Evolutionary conservation across 768 basidiomycete species (phyloP).

Genomic region (Podaxis rugospora): DNA sequence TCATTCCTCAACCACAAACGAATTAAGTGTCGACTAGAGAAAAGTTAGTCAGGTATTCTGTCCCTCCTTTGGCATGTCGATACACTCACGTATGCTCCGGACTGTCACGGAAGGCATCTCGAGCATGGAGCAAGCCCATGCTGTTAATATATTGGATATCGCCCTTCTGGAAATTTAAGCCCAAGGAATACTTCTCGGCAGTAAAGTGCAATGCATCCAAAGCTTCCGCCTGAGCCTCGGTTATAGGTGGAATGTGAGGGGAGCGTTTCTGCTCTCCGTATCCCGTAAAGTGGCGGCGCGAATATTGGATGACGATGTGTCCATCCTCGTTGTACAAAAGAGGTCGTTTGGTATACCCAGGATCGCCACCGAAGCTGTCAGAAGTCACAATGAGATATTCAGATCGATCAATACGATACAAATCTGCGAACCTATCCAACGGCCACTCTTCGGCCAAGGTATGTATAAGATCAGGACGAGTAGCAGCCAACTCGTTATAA

Average conservation of each 20-base stretch:
- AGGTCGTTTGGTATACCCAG: slow-evolving; percentile 31
- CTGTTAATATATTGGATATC: slow-evolving; percentile 49
- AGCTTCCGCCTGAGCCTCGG: slow-evolving; percentile 46
- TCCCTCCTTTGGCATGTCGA: slow-evolving; percentile 1
- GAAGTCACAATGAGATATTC: neutral
- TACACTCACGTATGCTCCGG: slow-evolving; percentile 34
- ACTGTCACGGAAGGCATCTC: slow-evolving; percentile 40
- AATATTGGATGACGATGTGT: slow-evolving; percentile 39
- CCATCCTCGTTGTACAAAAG: slow-evolving; percentile 36
- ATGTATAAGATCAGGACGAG: slow-evolving; percentile 38
- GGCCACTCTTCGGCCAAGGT: slow-evolving; percentile 39
- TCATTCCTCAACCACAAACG: slow-evolving; percentile 44
- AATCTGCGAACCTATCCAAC: slow-evolving; percentile 28
- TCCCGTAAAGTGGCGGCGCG: slow-evolving; percentile 42
- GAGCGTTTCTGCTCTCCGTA: slow-evolving; percentile 31
- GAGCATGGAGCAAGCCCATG: slow-evolving; percentile 37
- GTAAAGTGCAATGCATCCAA: slow-evolving; percentile 41
- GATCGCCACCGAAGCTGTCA: slow-evolving; percentile 33
- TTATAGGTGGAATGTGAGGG: slow-evolving; percentile 39
- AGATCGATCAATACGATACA: neutral
- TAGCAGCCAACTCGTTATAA: slow-evolving; percentile 43
- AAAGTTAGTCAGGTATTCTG: neutral
- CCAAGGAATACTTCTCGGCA: slow-evolving; percentile 38
- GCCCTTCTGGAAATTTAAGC: slow-evolving; percentile 42
- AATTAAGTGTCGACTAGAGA: slow-evolving; percentile 36